These are phyloP conservation scores for Pythium diclinum DNA, from an alignment of 352 stramenopile genomes.

Conservation along the genomic window DNA sequence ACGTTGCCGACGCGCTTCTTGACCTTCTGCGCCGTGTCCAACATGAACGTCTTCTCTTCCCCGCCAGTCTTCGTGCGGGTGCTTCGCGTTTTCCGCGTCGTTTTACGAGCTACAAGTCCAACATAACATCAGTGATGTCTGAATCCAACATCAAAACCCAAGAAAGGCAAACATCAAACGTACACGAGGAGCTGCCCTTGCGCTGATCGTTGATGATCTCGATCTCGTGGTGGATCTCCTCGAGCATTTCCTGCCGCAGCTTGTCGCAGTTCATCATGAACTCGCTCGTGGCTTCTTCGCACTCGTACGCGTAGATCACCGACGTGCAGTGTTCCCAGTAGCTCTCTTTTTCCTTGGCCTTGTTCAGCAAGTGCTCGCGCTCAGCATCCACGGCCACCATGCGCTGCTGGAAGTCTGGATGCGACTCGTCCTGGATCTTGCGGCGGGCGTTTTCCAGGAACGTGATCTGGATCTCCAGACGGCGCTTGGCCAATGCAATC, in stretches of 20 bases:
- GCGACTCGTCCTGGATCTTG: conserved; percentile 61
- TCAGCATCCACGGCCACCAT: conserved; percentile 44
- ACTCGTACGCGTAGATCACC: conserved; percentile 2
- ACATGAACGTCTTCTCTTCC: conserved; percentile 28
- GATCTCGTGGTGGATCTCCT: conserved; percentile 85
- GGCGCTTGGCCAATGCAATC: conserved; percentile 19
- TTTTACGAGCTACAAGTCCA: conserved; percentile 47
- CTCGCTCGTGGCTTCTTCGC: conserved; percentile 1
- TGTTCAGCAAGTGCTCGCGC: conserved; percentile 28
- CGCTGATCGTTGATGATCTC: conserved; percentile 77
- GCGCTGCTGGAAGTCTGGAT: conserved; percentile 60
- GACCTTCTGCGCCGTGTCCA: conserved; percentile 65
- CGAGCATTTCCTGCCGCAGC: conserved; percentile 79
- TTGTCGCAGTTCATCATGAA: conserved; percentile 65
- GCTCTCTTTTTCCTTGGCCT: not conserved
- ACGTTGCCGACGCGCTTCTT: conserved; percentile 66
- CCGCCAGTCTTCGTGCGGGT: conserved; percentile 51
- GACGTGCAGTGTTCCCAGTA: conserved; percentile 1
- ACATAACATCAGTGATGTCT: not conserved
- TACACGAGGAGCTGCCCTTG: conserved; percentile 51
- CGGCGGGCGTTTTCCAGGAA: conserved; percentile 62
- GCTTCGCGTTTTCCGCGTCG: conserved; percentile 73
- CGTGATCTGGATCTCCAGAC: conserved; percentile 62
- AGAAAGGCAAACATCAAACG: not conserved
- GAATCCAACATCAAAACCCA: not conserved